Evolutionary conservation across 441 rosid genomes (phyloP), one percentile per base, ranked within the genome.

Genomic region (Aleurites moluccanus): DNA sequence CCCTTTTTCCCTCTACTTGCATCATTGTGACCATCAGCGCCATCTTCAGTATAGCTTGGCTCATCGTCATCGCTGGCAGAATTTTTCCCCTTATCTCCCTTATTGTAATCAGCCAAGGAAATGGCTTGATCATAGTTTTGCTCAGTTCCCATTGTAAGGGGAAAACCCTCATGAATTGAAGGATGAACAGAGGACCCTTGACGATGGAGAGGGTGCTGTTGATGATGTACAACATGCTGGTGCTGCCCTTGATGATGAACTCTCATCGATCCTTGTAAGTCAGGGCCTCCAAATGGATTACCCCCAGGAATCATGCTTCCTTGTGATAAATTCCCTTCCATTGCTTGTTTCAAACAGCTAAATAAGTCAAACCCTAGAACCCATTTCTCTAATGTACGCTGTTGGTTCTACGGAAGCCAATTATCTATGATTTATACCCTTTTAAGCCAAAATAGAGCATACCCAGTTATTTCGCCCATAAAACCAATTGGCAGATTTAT

Each of bases 31-130:
- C 85, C 86, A 65, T 87, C 96, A 55, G 69, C 84, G 67, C 92
- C 91, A 56, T 94, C 97, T 75, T 89, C 97, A 1, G 83, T 80
- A 56, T 87, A 82, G 80, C 91, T 88, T 2, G 88, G 94, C 61
- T 92, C 98, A 55, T 94, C 98, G 6, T 92, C 98, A 23, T 91
- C 97, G 21, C 93, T 91, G 14, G 82, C 78, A 0, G 90, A 79
- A 76, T 76, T 86, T 76, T 92, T 93, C 52, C 87, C 90, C 64
- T 86, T 79, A 25, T 93, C 93, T 57, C 83, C 82, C 80, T 85
- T 92, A 69, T 80, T 79, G 69, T 81, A 90, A 60, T 87, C 90
- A 59, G 75, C 40, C 81, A 83, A 25, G 10, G 88, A 69, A 33
- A 85, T 72, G 64, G 75, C 78, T 20, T 86, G 93, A 66, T 92